These are phyloP conservation scores for Penicillium pancosmium DNA, from an alignment of 495 filamentous ascomycete genomes.

Conservation along the genomic window DNA sequence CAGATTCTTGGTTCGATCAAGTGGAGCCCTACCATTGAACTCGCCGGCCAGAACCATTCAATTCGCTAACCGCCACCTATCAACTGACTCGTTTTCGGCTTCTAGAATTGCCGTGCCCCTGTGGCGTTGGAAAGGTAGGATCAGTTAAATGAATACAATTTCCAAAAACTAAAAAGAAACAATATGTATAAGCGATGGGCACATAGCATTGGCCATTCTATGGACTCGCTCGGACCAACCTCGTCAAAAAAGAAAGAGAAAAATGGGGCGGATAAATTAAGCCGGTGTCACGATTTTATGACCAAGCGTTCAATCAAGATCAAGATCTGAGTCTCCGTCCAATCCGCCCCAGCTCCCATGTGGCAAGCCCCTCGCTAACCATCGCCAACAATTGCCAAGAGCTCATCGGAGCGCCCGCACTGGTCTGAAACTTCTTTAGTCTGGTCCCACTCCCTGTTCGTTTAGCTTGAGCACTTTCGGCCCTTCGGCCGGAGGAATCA, in stretches of 20 bases:
- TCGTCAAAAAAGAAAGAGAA: not conserved
- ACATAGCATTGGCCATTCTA: too few species aligned
- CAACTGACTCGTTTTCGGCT: not conserved
- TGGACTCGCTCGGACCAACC: too few species aligned
- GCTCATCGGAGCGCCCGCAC: not conserved
- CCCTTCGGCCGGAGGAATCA: constrained; percentile 7
- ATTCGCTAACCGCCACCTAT: constrained; percentile 1
- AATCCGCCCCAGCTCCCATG: not conserved
- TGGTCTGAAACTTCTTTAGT: constrained; percentile 5
- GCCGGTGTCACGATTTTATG: not conserved
- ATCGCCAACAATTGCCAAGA: constrained; percentile 9
- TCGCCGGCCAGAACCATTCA: constrained; percentile 6
- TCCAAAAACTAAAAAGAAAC: too few species aligned
- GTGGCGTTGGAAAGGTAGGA: too few species aligned
- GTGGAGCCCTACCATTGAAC: constrained; percentile 7
- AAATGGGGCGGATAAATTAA: not conserved
- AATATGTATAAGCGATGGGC: too few species aligned
- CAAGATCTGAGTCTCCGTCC: not conserved
- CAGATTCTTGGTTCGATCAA: not conserved
- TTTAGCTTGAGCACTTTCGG: not conserved
- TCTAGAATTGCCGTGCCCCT: not conserved
- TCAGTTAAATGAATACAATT: too few species aligned
- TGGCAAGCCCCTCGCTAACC: constrained; percentile 1
- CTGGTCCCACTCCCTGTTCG: not conserved
- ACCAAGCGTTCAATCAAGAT: constrained; percentile 1